Percentiles rank a stretch among this genome's conserved stretches.
phyloP scores from a whole-genome alignment of 352 stramenopile species.

The Pythium diclinum region DNA sequence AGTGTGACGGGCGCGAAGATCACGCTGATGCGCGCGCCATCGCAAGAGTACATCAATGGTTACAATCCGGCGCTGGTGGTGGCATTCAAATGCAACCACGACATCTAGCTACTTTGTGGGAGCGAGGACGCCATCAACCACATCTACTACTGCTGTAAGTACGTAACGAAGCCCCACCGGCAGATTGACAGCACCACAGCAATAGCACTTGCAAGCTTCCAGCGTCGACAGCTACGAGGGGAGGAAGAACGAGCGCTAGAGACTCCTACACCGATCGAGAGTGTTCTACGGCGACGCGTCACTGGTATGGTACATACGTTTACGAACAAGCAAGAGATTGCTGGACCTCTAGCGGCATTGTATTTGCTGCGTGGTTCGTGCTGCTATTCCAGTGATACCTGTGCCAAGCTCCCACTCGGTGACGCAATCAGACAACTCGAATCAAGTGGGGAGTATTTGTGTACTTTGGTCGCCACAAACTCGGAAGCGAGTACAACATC shows the following conservation, averaged over 20 bases:
- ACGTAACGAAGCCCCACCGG: slow-evolving; percentile 10
- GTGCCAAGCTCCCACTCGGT: not conserved
- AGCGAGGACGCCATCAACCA: slow-evolving; percentile 10
- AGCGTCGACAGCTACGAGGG: not conserved
- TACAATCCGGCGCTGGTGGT: slow-evolving; percentile 2
- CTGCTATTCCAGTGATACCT: not conserved
- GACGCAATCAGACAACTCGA: not conserved
- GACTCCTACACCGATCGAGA: not conserved
- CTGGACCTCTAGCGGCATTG: not conserved
- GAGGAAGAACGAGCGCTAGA: not conserved
- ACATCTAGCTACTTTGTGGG: slow-evolving; percentile 6
- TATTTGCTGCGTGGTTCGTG: not conserved
- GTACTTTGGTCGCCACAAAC: not conserved
- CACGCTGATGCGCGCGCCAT: not conserved
- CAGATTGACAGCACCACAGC: not conserved
- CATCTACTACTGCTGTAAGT: slow-evolving; percentile 20
- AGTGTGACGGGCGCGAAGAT: not conserved
- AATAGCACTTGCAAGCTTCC: not conserved
- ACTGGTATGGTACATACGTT: not conserved
- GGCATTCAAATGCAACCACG: slow-evolving; percentile 16
- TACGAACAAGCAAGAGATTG: not conserved
- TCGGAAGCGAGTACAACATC: not conserved
- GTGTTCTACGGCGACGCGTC: not conserved
- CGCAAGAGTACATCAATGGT: slow-evolving; percentile 1
- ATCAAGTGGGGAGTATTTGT: slow-evolving; percentile 5